phyloP scores from a whole-genome alignment of 345 rosid species.

The Euphorbia peplus region DNA sequence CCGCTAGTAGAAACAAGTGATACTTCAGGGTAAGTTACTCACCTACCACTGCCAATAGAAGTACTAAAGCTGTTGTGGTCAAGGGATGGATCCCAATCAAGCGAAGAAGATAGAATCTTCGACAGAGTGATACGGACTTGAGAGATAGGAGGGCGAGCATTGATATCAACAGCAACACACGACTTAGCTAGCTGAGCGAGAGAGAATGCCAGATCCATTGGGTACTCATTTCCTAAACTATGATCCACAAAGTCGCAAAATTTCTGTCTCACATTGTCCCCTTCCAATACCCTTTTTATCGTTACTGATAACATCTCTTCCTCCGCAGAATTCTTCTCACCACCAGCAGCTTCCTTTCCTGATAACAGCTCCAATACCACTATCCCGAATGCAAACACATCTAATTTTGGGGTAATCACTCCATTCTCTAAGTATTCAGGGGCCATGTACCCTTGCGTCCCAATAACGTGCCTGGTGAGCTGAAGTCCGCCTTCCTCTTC shows the following conservation, averaged over 20 bases:
- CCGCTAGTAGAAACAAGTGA: background rate
- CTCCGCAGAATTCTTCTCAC: constrained; percentile 26
- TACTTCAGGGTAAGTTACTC: background rate
- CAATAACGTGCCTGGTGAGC: constrained; percentile 75
- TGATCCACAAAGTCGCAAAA: constrained; percentile 60
- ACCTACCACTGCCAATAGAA: constrained; percentile 34
- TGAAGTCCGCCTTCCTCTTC: constrained; percentile 49
- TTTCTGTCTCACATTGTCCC: constrained; percentile 68
- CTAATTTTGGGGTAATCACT: constrained; percentile 73
- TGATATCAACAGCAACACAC: constrained; percentile 60
- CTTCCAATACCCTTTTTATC: constrained; percentile 57
- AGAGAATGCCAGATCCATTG: constrained; percentile 75
- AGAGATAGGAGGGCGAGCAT: constrained; percentile 52
- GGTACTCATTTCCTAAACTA: constrained; percentile 53
- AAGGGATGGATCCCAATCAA: constrained; percentile 90
- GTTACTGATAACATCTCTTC: constrained; percentile 47
- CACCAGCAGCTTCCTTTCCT: constrained; percentile 56
- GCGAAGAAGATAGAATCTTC: constrained; percentile 66
- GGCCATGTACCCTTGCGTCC: constrained; percentile 83
- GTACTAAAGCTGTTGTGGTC: constrained; percentile 46
- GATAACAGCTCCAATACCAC: constrained; percentile 79
- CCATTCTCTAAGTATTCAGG: constrained; percentile 91
- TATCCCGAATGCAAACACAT: constrained; percentile 83
- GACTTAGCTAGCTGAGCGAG: constrained; percentile 65
- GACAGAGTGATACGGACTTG: constrained; percentile 55